These are phyloP conservation scores for Mycena pura DNA, from an alignment of 768 basidiomycete genomes.

Conservation along the genomic window DNA sequence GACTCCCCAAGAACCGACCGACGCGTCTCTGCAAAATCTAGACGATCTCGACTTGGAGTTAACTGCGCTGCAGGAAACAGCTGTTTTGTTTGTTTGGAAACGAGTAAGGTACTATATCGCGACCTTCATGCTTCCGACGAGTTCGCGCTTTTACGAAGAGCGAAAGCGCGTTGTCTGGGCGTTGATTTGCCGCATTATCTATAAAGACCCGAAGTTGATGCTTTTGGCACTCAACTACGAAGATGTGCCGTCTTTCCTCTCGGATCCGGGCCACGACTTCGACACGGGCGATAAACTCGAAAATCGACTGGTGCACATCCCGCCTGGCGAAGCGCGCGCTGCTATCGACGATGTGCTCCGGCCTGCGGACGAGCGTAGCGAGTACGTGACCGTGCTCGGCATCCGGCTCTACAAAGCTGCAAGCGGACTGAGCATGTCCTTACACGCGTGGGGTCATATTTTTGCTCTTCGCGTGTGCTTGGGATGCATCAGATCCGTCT, in stretches of 20 bases:
- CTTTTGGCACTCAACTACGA: constrained; percentile 38
- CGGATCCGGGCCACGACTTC: constrained; percentile 35
- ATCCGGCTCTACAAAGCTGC: constrained; percentile 36
- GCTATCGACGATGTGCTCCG: constrained; percentile 39
- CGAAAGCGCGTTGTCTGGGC: constrained; percentile 40
- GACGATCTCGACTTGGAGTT: too few species aligned
- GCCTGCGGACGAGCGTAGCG: constrained; percentile 22
- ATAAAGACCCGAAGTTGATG: constrained; percentile 45
- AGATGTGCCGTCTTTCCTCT: constrained; percentile 36
- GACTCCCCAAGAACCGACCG: constrained; percentile 35
- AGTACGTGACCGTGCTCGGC: constrained; percentile 37
- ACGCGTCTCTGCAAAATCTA: neutral
- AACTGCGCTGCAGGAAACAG: too few species aligned
- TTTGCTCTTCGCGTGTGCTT: constrained; percentile 35
- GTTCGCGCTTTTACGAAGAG: constrained; percentile 39
- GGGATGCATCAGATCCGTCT: constrained; percentile 33
- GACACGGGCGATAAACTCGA: constrained; percentile 36
- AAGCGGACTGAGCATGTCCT: constrained; percentile 33
- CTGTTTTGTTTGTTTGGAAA: constrained; percentile 27
- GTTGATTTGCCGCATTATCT: constrained; percentile 42
- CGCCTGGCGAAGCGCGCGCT: constrained; percentile 30
- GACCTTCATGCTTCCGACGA: constrained; percentile 36
- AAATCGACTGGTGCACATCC: constrained; percentile 32
- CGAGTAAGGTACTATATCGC: constrained; percentile 38
- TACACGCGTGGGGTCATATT: constrained; percentile 43